These are phyloP conservation scores for Plantago major DNA, from an alignment of 257 asterid genomes.

Conservation along the genomic window DNA sequence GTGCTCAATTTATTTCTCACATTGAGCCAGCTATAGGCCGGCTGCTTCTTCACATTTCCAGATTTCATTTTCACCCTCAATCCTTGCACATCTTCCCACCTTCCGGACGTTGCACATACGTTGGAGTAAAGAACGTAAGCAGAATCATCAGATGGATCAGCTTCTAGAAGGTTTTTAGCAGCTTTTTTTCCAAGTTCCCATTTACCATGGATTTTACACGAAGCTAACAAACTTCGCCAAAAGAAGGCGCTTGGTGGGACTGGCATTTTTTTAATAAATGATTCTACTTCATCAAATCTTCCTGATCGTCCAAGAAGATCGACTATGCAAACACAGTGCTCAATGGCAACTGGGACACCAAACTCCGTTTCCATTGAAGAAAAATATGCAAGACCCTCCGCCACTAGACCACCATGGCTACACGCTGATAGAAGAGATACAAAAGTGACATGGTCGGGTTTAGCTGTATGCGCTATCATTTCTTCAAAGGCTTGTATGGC, in stretches of 20 bases:
- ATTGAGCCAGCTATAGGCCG: slow-evolving; percentile 76
- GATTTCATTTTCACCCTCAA: slow-evolving; percentile 62
- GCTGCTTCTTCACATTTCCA: slow-evolving; percentile 55
- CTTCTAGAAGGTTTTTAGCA: slow-evolving; percentile 44
- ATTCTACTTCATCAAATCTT: slow-evolving; percentile 63
- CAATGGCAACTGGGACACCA: slow-evolving; percentile 64
- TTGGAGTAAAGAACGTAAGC: slow-evolving; percentile 84
- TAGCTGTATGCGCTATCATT: slow-evolving; percentile 50
- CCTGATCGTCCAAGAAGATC: slow-evolving; percentile 90
- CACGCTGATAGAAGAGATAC: slow-evolving; percentile 88
- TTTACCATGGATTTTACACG: slow-evolving; percentile 65
- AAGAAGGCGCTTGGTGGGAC: slow-evolving; percentile 71
- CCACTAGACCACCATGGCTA: slow-evolving; percentile 84
- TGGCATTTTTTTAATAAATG: slow-evolving; percentile 60
- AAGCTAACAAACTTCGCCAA: slow-evolving; percentile 70
- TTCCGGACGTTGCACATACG: slow-evolving; percentile 67
- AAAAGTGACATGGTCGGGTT: slow-evolving; percentile 79
- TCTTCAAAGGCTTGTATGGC: slow-evolving; percentile 59
- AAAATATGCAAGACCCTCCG: slow-evolving; percentile 71
- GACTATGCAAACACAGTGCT: slow-evolving; percentile 78
- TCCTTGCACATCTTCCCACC: slow-evolving; percentile 63
- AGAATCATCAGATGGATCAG: slow-evolving; percentile 73
- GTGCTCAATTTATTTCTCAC: slow-evolving; percentile 49
- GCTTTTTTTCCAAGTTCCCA: slow-evolving; percentile 64
- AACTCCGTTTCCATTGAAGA: slow-evolving; percentile 49